Evolutionary conservation across 768 basidiomycete genomes (phyloP), one percentile per base, ranked within the genome.

Genomic region (Trametes elegans): DNA sequence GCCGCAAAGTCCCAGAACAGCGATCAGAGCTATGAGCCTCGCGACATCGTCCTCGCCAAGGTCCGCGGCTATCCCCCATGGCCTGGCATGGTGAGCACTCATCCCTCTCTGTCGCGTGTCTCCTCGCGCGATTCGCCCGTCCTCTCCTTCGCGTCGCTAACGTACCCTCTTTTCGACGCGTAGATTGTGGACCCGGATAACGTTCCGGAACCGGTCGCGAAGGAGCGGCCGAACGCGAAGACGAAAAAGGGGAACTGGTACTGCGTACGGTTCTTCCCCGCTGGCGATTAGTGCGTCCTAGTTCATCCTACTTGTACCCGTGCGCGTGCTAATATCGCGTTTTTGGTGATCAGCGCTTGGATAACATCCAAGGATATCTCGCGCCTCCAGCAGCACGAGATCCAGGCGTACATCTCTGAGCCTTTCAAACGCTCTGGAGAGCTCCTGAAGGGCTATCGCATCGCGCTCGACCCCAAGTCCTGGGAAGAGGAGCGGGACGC

Each of bases 21-120:
- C 60, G 64, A 66, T 36, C 62, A 62, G 52, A 52, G 61, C 28
- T 96, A 90, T 70, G 78, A 79, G 21, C 67, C 79, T 51, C 85
- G 88, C 71, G 94, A 98, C 66, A 77, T 93, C 62, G 93, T 98
- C 34, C 83, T 98, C 57, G 93, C 83, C 23, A 95, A 96, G 77
- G 75, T 99, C 68, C 91, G 90, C 74, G 97, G 96, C 9, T 98
- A 78, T 74, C 93, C 97, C 2, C 80, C 89, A 4, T 99, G 97
- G 97, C 97, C 94, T 50, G 92, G 85, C 69, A 88, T 90, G 76
- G 96, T 96, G 68, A 73, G 90, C 81, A 55, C 59, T 65, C 66
- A 61, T 29, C 31, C 45, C 57, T 7, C 38, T 62, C 44, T 60
- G 59, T 9, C 44, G 55, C 57, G 53, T 57, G 49, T 63, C 56